Base-by-base conservation (phyloP, 106 monocot species). In the Triglochin maritima region DNA sequence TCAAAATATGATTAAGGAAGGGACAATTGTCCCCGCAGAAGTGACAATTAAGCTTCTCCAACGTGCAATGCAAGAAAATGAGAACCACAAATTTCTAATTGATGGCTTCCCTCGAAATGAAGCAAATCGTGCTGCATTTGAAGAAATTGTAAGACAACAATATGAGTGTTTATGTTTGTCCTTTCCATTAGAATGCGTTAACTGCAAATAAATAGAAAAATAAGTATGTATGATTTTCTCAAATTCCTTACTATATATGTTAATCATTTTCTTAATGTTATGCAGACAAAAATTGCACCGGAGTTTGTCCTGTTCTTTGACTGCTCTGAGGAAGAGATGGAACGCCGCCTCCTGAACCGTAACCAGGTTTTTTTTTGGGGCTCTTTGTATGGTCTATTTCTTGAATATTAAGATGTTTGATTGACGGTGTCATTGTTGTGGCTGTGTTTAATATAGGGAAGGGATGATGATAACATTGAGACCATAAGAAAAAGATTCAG, bases 91-190 rank as follows among this genome's bases (percentile, higher is more conserved):
- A 69, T 89, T 94, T 67, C 81, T 94, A 67, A 84, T 94, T 55
- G 93, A 94, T 72, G 93, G 93, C 3, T 94, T 94, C 46, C 93
- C 93, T 43, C 79, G 93, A 6, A 86, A 89, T 74, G 89, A 94
- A 74, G 93, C 89, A 61, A 89, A 89, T 60, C 93, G 86, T 69
- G 73, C 76, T 68, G 84, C 93, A 68, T 94, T 84, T 79, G 93
- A 94, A 72, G 67, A 73, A 57, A 56, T 94, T 66, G 93, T 94
- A 89, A 75, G 86, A 10, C 44, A 11, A 29, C 69, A 17, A 13
- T 15, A 9, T 9, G 54, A 17, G 14, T 47, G 4, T 11, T 17
- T 9, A 68, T 12, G 5, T 51, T 12, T 29, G 29, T 29, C 29
- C 29, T 29, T 29, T 29, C 29, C 29, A 29, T 0, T 29, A 29